A percentile compares a stretch with the other conserved stretches of the same genome.
Conservation (phyloP, 1,284 basidiomycete genomes). For the Anthracocystis setariae region DNA sequence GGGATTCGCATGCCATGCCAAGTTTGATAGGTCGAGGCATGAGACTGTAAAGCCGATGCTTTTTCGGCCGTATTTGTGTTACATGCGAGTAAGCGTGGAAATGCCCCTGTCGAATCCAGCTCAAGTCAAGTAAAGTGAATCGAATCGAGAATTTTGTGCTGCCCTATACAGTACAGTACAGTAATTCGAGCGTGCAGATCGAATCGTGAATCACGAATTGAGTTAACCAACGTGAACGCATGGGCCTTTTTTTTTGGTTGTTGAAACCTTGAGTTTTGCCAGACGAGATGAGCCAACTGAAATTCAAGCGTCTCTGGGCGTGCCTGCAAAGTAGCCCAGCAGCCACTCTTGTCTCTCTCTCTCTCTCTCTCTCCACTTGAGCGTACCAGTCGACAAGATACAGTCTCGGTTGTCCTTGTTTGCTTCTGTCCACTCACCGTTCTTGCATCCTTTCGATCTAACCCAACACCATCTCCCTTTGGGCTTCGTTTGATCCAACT, state of each 20-base stretch:
- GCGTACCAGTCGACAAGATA: too few species aligned
- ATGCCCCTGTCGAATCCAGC: conserved; percentile 20
- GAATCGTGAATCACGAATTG: too few species aligned
- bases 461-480: not conserved
- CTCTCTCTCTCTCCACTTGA: conserved; percentile 4
- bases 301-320: not conserved
- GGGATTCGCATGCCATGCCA: too few species aligned
- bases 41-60: not conserved
- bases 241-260: conserved; percentile 3
- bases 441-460: not conserved
- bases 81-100: conserved; percentile 1
- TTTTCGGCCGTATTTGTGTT: conserved; percentile 15
- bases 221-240: too few species aligned
- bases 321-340: not conserved
- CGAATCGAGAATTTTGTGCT: too few species aligned
- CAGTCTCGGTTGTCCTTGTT: not conserved
- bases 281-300: conserved; percentile 2
- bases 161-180: too few species aligned
- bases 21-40: too few species aligned
- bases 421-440: not conserved
- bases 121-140: too few species aligned
- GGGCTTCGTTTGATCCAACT: too few species aligned
- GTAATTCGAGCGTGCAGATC: too few species aligned
- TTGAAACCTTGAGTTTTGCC: not conserved
- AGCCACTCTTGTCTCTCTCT: not conserved